A percentile compares a stretch with the other conserved stretches of the same genome.
Evolutionary conservation across 495 filamentous ascomycete species (phyloP).

Genomic region (Astrothelium macrocarpum): DNA sequence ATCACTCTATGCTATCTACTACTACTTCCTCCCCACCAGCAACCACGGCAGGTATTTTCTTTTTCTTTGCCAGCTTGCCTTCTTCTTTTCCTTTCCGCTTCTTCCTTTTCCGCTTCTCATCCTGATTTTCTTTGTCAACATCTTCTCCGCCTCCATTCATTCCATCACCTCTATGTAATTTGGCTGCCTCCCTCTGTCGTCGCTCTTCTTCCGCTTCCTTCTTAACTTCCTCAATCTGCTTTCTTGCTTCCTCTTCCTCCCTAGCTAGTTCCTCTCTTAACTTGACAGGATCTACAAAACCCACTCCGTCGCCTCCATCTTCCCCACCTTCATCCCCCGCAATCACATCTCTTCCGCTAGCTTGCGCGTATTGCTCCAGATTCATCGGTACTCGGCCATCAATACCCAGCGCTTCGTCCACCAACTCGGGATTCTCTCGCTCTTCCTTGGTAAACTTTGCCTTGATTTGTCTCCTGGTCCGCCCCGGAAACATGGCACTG

Average conservation of each 20-base stretch:
- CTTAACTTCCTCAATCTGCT: constrained; percentile 64
- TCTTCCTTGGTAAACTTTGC: constrained; percentile 91
- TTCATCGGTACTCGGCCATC: constrained; percentile 19
- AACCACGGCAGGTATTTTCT: constrained; percentile 25
- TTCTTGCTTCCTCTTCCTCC: constrained; percentile 36
- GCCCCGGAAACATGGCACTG: constrained; percentile 65
- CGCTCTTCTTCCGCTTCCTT: constrained; percentile 55
- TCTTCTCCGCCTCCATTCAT: constrained; percentile 29
- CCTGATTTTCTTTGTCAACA: constrained; percentile 34
- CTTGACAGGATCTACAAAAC: constrained; percentile 16
- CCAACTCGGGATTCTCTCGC: constrained; percentile 54
- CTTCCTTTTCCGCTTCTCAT: constrained; percentile 37
- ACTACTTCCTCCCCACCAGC: constrained; percentile 37
- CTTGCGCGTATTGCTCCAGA: constrained; percentile 25
- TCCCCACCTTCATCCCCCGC: constrained; percentile 18
- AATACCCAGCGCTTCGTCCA: constrained; percentile 47
- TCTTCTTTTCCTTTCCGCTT: constrained; percentile 30
- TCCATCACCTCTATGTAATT: constrained; percentile 36
- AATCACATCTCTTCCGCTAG: constrained; percentile 16
- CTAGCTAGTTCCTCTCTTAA: constrained; percentile 23
- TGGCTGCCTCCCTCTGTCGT: constrained; percentile 37
- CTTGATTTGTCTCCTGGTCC: constrained; percentile 72
- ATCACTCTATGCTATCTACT: neutral
- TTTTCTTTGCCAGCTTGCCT: constrained; percentile 23
- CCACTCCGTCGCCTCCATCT: neutral